These are phyloP conservation scores for Albophoma yamanashiensis DNA, from an alignment of 2,329 filamentous ascomycete genomes.

Conservation along the genomic window DNA sequence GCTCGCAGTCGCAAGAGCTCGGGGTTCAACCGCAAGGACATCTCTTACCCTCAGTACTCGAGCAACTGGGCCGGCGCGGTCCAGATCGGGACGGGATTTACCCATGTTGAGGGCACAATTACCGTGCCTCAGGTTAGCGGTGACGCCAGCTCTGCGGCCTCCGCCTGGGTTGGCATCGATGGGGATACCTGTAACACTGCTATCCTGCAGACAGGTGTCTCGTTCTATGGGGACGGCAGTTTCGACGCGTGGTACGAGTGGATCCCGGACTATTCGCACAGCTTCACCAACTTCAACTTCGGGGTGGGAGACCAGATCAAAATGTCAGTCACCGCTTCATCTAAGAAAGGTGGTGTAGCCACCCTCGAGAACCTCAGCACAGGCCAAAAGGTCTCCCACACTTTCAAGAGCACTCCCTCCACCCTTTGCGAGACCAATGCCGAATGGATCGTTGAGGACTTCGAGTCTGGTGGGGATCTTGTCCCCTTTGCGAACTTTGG, in stretches of 20 bases:
- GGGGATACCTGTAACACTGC: slow-evolving; percentile 29
- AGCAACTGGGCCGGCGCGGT: slow-evolving; percentile 20
- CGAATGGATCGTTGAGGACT: slow-evolving; percentile 52
- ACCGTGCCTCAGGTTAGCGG: slow-evolving; percentile 14
- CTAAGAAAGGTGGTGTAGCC: slow-evolving; percentile 14
- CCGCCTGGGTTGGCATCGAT: slow-evolving; percentile 37
- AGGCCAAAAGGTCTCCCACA: slow-evolving; percentile 39
- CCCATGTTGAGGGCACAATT: slow-evolving; percentile 16
- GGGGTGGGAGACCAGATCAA: slow-evolving; percentile 18
- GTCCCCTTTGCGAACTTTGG: slow-evolving; percentile 20
- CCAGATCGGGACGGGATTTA: slow-evolving; percentile 14
- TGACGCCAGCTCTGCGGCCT: slow-evolving; percentile 6
- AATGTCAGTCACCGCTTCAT: slow-evolving; percentile 17
- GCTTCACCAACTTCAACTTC: slow-evolving; percentile 22
- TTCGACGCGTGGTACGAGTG: slow-evolving; percentile 37
- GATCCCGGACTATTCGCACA: slow-evolving; percentile 30
- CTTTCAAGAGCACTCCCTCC: slow-evolving; percentile 31
- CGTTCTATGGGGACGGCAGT: slow-evolving; percentile 23
- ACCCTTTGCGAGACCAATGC: slow-evolving; percentile 43
- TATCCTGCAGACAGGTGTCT: slow-evolving; percentile 31
- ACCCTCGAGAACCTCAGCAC: slow-evolving; percentile 36
- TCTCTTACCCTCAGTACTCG: slow-evolving; percentile 11
- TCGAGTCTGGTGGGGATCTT: slow-evolving; percentile 11
- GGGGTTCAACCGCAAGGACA: slow-evolving; percentile 7
- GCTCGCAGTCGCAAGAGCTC: slow-evolving; percentile 1